Percentiles rank a stretch among this genome's conserved stretches.
phyloP scores from a whole-genome alignment of 306 rosid species.

The Vigna trinervia region DNA sequence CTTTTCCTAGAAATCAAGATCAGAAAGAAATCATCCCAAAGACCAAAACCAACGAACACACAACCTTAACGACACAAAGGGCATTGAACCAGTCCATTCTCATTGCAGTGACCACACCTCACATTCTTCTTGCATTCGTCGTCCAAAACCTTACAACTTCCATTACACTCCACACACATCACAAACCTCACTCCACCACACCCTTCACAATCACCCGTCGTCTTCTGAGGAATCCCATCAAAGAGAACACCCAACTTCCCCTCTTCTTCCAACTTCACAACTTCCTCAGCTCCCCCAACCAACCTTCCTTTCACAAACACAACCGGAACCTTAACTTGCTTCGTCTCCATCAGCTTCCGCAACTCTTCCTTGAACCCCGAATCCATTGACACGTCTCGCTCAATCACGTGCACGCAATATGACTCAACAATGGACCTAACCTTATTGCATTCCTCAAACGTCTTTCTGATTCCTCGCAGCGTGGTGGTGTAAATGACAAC shows the following conservation, averaged over 20 bases:
- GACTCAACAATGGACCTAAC: slow-evolving; percentile 77
- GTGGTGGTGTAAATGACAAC: slow-evolving; percentile 87
- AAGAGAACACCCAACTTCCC: slow-evolving; percentile 68
- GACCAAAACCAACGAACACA: slow-evolving; percentile 2
- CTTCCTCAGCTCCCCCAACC: slow-evolving; percentile 78
- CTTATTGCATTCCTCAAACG: slow-evolving; percentile 85
- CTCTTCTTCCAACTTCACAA: slow-evolving; percentile 86
- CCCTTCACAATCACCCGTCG: slow-evolving; percentile 62
- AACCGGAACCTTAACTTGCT: slow-evolving; percentile 74
- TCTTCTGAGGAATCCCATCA: slow-evolving; percentile 73
- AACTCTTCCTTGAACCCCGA: slow-evolving; percentile 88
- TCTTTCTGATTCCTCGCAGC: slow-evolving; percentile 86
- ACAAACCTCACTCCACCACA: slow-evolving; percentile 85
- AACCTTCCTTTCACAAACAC: slow-evolving; percentile 83
- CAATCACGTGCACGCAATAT: slow-evolving; percentile 54
- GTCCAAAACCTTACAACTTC: slow-evolving; percentile 90
- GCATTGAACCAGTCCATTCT: slow-evolving; percentile 85
- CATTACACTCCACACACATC: slow-evolving; percentile 77
- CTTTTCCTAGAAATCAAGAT: slow-evolving; percentile 19
- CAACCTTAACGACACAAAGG: slow-evolving; percentile 68
- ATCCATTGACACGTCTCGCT: slow-evolving; percentile 96
- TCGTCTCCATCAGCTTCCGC: slow-evolving; percentile 64
- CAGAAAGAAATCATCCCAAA: slow-evolving; percentile 16
- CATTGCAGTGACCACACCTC: slow-evolving; percentile 81
- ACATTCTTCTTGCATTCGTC: slow-evolving; percentile 56